Evolutionary conservation across 2,329 filamentous ascomycete genomes (phyloP).

Genomic region (Esteya vermicola): DNA sequence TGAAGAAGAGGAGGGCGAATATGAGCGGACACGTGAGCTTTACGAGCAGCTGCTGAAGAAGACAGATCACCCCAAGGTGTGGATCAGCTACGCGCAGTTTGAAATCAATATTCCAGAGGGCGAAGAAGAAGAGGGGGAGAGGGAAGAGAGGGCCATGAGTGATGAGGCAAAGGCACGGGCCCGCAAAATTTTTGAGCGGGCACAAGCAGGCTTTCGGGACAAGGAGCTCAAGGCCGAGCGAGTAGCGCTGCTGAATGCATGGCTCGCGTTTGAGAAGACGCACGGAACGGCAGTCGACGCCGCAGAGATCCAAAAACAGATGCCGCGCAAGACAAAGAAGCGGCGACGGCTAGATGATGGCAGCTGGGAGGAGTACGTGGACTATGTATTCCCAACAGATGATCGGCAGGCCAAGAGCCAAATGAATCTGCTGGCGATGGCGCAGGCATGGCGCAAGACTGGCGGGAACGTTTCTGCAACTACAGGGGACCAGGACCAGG

Average conservation of each 20-base stretch:
- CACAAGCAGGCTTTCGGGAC: slow-evolving; percentile 76
- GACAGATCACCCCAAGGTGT: slow-evolving; percentile 98
- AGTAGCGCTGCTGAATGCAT: slow-evolving; percentile 81
- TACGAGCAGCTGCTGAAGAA: slow-evolving; percentile 87
- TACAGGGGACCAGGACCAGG: not conserved
- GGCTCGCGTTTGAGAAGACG: slow-evolving; percentile 81
- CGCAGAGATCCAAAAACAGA: slow-evolving; percentile 76
- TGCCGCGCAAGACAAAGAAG: slow-evolving; percentile 90
- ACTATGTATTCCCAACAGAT: slow-evolving; percentile 94
- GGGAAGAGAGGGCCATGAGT: slow-evolving; percentile 56
- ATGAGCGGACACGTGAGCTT: slow-evolving; percentile 62
- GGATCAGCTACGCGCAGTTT: slow-evolving; percentile 97
- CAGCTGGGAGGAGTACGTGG: slow-evolving; percentile 89
- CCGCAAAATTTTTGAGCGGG: slow-evolving; percentile 70
- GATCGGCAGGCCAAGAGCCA: slow-evolving; percentile 75
- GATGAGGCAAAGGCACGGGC: slow-evolving; percentile 74
- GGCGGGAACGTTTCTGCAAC: slow-evolving; percentile 4
- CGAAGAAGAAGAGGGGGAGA: slow-evolving; percentile 41
- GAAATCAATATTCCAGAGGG: slow-evolving; percentile 86
- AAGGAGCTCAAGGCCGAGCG: slow-evolving; percentile 85
- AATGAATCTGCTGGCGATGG: slow-evolving; percentile 71
- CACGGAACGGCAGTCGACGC: slow-evolving; percentile 65
- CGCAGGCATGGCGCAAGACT: slow-evolving; percentile 73
- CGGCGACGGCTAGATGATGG: slow-evolving; percentile 83
- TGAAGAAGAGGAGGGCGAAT: slow-evolving; percentile 89